Conservation (phyloP, 2,329 filamentous ascomycete species). For the Fusarium sp. region DNA sequence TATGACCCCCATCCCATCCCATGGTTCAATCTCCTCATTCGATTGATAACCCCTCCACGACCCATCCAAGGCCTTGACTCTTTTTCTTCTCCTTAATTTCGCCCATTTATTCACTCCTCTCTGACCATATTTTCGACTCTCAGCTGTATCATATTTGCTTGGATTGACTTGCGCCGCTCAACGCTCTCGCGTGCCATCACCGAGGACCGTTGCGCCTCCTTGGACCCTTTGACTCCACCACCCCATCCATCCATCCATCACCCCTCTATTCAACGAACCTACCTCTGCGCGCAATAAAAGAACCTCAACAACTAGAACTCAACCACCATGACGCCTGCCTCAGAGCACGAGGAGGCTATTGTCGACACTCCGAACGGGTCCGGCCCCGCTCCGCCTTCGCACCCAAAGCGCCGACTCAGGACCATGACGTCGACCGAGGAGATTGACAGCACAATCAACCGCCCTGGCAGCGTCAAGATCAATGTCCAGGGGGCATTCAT, state of each 20-base stretch:
- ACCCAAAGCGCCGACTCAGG: conserved; percentile 41
- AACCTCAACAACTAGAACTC: neutral
- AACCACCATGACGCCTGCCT: conserved; percentile 41
- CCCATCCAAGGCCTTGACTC: conserved; percentile 7
- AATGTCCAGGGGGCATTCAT: conserved; percentile 98
- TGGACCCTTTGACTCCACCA: conserved; percentile 28
- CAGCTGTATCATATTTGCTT: neutral
- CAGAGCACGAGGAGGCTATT: conserved; percentile 40
- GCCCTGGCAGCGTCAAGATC: conserved; percentile 84
- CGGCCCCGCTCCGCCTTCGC: conserved; percentile 14
- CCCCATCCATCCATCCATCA: conserved; percentile 18
- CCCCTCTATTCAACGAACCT: conserved; percentile 23
- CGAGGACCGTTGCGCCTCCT: conserved; percentile 8
- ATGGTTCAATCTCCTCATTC: conserved; percentile 30
- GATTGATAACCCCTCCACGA: conserved; percentile 38
- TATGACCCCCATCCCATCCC: neutral
- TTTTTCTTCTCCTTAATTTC: neutral
- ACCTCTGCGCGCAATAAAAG: conserved; percentile 4
- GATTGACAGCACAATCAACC: conserved; percentile 71
- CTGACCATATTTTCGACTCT: neutral
- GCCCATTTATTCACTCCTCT: neutral
- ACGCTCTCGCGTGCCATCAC: conserved; percentile 14
- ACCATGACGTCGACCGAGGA: conserved; percentile 64
- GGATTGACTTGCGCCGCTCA: neutral
- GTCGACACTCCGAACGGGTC: conserved; percentile 22